Evolutionary conservation across 768 basidiomycete species (phyloP).

Genomic region (Boletus fagicola): DNA sequence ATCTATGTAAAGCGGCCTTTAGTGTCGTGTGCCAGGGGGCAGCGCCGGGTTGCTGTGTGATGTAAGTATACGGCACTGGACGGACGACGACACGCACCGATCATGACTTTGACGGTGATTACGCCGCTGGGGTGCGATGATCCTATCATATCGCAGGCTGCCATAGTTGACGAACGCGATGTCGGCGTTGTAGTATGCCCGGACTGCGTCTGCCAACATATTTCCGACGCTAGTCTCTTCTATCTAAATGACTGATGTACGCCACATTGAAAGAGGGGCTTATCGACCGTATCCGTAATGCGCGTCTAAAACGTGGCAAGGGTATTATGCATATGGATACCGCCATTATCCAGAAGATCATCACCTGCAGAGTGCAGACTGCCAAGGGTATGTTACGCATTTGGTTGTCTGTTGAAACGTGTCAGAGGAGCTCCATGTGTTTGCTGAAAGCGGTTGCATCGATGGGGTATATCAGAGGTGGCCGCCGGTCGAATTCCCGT

Average conservation of each 20-base stretch:
- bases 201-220: conserved; percentile 16
- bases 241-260: conserved; percentile 1
- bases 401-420: conserved; percentile 2
- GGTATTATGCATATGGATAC: neutral
- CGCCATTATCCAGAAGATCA: conserved; percentile 6
- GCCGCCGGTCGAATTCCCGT: no score
- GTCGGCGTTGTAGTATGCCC: conserved; percentile 21
- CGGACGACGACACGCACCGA: conserved; percentile 9
- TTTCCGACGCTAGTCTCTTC: conserved; percentile 2
- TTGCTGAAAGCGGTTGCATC: neutral
- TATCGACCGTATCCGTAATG: neutral
- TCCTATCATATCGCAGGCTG: conserved; percentile 4
- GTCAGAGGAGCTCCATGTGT: neutral
- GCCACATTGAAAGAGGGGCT: conserved; percentile 1
- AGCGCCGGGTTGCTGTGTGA: neutral
- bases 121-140: conserved; percentile 1
- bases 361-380: neutral
- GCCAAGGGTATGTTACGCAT: conserved; percentile 5
- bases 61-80: neutral
- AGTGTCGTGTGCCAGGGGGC: no score
- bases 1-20: neutral
- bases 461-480: no score
- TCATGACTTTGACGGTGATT: conserved; percentile 12
- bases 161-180: conserved; percentile 8
- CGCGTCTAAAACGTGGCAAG: neutral